Evolutionary conservation across 805 yeast species (phyloP), one percentile per base, ranked within the genome.

Genomic region (Saccharomycodes ludwigii): DNA sequence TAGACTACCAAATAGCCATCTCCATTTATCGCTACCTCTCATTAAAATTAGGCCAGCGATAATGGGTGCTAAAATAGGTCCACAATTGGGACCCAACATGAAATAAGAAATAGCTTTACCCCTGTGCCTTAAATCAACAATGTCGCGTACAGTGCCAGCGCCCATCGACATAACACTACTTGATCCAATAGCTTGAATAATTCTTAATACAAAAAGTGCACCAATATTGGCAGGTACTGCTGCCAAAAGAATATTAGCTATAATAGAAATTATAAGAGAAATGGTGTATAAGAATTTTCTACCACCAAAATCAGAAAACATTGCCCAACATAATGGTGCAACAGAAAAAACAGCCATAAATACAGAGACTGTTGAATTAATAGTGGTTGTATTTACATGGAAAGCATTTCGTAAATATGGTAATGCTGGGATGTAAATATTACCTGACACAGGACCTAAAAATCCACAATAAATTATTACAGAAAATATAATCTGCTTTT

Each of bases 101-200:
- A 75, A 85, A 34, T 76, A 65, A 0, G 94, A 91, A 68, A 85
- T 76, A 2, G 93, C 88, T 9, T 67, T 60, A 2, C 94, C 95
- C 44, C 95, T 62, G 41, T 74, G 68, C 19, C 68, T 63, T 13
- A 77, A 75, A 6, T 71, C 63, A 38, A 66, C 76, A 20, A 85
- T 52, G 50, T 85, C 96, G 18, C 83, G 72, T 13, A 85, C 75
- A 0, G 94, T 81, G 2, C 94, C 95, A 0, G 95, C 94, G 1
- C 95, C 95, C 18, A 83, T 77, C 13, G 93, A 73, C 50, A 85
- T 93, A 0, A 85, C 95, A 2, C 88, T 77, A 37, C 83, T 71
- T 0, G 91, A 94, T 22, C 94, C 93, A 46, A 85, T 63, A 2
- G 85, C 88, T 44, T 79, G 84, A 2, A 86, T 76, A 3, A 78